Evolutionary conservation across 805 yeast species (phyloP).

Genomic region (Teunomyces lycoperdinae): DNA sequence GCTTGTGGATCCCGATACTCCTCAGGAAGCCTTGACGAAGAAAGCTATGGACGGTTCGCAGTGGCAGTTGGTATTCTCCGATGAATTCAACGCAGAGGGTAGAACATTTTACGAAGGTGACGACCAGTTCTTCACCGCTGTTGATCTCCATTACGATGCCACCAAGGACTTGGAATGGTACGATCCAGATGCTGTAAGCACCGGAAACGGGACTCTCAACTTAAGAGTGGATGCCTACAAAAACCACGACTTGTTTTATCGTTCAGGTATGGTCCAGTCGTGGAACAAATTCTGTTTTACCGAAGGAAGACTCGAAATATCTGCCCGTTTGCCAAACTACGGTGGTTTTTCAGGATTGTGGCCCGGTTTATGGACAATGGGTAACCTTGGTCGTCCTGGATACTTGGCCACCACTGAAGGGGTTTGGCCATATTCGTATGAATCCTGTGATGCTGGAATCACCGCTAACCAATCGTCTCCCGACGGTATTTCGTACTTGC

Average conservation of each 20-base stretch:
- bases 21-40: slow-evolving; percentile 47
- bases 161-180: slow-evolving; percentile 94
- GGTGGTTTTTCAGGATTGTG: slow-evolving; percentile 82
- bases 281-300: slow-evolving; percentile 93
- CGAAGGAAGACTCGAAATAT: slow-evolving; percentile 74
- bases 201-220: slow-evolving; percentile 67
- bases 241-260: slow-evolving; percentile 75
- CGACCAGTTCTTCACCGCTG: slow-evolving; percentile 89
- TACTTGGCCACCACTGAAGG: slow-evolving; percentile 85
- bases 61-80: slow-evolving; percentile 83
- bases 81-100: slow-evolving; percentile 88
- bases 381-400: slow-evolving; percentile 91
- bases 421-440: slow-evolving; percentile 91
- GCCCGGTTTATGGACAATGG: slow-evolving; percentile 97
- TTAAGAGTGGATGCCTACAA: slow-evolving; percentile 77
- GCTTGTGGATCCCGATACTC: slow-evolving; percentile 75
- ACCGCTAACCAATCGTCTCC: slow-evolving; percentile 89
- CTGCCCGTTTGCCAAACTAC: slow-evolving; percentile 75
- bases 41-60: slow-evolving; percentile 55
- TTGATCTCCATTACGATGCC: slow-evolving; percentile 79
- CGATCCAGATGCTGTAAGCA: slow-evolving; percentile 83
- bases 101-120: slow-evolving; percentile 88
- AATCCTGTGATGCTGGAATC: slow-evolving; percentile 87
- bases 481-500: slow-evolving; percentile 83
- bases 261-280: slow-evolving; percentile 88